Evolutionary conservation across 306 rosid species (phyloP), one percentile per base, ranked within the genome.

Genomic region (Fragaria iinumae): DNA sequence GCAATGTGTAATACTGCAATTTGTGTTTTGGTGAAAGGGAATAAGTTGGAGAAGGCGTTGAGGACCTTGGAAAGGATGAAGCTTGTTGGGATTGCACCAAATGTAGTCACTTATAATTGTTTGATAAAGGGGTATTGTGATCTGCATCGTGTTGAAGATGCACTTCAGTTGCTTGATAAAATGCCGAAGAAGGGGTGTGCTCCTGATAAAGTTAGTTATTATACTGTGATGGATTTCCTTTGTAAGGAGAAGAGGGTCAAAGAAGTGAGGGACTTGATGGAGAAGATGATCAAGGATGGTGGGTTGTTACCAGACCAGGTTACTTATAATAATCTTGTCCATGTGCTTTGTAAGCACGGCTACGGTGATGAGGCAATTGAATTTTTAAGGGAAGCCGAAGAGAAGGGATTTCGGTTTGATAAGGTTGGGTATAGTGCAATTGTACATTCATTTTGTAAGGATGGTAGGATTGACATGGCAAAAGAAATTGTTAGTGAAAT

Each of bases 91-190:
- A 89, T 95, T 23, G 66, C 79, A 71, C 96, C 98, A 62, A 77
- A 89, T 76, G 81, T 86, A 72, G 82, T 92, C 79, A 90, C 88
- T 29, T 95, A 89, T 56, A 92, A 92, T 79, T 84, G 95, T 63
- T 86, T 95, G 90, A 89, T 90, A 84, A 90, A 90, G 81, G 97
- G 96, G 80, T 90, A 89, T 81, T 92, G 97, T 81, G 87, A 88
- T 69, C 45, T 81, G 77, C 71, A 82, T 81, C 83, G 66, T 77
- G 72, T 86, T 50, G 83, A 84, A 48, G 90, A 87, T 84, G 96
- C 96, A 55, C 16, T 90, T 75, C 78, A 89, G 84, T 83, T 92
- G 82, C 90, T 92, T 11, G 86, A 79, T 72, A 82, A 85, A 83
- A 90, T 95, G 93, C 89, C 83, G 27, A 78, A 43, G 11, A 92